Base-by-base conservation (phyloP, 306 rosid genomes). In the Gastrolobium villosum region DNA sequence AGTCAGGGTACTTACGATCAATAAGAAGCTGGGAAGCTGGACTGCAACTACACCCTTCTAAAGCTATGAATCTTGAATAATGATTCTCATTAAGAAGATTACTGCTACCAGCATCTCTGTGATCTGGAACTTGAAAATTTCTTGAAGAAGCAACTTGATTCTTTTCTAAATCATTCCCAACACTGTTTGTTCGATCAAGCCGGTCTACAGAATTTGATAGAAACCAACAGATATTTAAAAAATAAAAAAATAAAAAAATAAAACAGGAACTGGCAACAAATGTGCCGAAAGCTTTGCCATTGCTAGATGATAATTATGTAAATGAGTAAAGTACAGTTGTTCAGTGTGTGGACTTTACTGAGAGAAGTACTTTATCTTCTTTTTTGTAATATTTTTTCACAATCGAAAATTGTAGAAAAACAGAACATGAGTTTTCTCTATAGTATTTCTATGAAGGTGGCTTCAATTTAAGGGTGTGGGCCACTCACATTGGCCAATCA, bases 1-100 rank as follows among this genome's bases (percentile, higher is more conserved):
- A 54, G 43, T 11, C 10, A 30, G 55, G 48, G 55, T 46, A 84
- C 96, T 68, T 85, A 91, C 92, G 93, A 34, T 89, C 81, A 76
- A 66, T 81, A 68, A 89, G 86, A 80, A 91, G 88, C 77, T 75
- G 89, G 52, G 78, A 77, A 76, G 96, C 96, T 59, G 82, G 84
- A 73, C 96, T 82, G 76, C 32, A 43, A 78, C 87, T 78, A 70
- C 96, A 91, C 34, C 96, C 93, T 64, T 89, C 85, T 74, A 91
- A 45, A 54, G 92, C 82, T 68, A 91, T 28, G 28, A 82, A 67
- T 48, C 86, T 71, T 62, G 87, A 71, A 81, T 74, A 75, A 44
- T 80, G 79, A 62, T 82, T 87, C 68, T 84, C 90, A 66, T 84
- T 80, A 59, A 81, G 75, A 88, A 72, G 80, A 87, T 75, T 84